Percentiles rank a stretch among this genome's conserved stretches.
These are phyloP conservation scores for Wickerhamomyces silvicola DNA, from an alignment of 805 yeast species.

Conservation along the genomic window DNA sequence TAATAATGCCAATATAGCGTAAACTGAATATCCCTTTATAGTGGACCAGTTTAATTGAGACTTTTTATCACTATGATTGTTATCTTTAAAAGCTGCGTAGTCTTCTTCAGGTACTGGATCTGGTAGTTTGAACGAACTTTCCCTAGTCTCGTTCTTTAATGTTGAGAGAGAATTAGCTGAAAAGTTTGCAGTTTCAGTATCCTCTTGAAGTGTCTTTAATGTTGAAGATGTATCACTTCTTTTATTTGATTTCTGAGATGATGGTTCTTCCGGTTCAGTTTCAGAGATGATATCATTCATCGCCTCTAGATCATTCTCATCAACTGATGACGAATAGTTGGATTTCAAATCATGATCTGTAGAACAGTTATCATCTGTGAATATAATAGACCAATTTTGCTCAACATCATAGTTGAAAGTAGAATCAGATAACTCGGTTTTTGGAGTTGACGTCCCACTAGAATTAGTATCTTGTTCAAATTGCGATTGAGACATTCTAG, in stretches of 20 bases:
- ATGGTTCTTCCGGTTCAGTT: conserved; percentile 11
- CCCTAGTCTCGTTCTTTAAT: conserved; percentile 2
- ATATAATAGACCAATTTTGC: conserved; percentile 23
- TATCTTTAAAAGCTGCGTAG: background rate
- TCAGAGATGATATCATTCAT: conserved; percentile 12
- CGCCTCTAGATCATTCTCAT: conserved; percentile 6
- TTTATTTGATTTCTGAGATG: background rate
- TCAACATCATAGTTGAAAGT: conserved; percentile 16
- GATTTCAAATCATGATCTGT: conserved; percentile 22
- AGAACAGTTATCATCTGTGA: conserved; percentile 23
- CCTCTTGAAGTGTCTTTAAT: background rate
- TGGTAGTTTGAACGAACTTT: conserved; percentile 8
- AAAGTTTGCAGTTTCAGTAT: background rate
- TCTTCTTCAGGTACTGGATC: too few species aligned
- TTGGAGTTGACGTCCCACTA: conserved; percentile 3
- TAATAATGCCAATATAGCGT: conserved; percentile 11
- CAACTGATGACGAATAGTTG: conserved; percentile 15
- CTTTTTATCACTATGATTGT: background rate
- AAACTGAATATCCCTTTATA: conserved; percentile 7
- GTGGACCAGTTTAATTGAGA: conserved; percentile 2
- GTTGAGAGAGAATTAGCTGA: conserved; percentile 8
- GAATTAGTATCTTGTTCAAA: background rate
- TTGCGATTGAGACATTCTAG: background rate
- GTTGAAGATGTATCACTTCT: background rate
- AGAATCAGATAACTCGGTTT: conserved; percentile 7